These are phyloP conservation scores for Solanum neorickii DNA, from an alignment of 257 asterid genomes.

Conservation along the genomic window DNA sequence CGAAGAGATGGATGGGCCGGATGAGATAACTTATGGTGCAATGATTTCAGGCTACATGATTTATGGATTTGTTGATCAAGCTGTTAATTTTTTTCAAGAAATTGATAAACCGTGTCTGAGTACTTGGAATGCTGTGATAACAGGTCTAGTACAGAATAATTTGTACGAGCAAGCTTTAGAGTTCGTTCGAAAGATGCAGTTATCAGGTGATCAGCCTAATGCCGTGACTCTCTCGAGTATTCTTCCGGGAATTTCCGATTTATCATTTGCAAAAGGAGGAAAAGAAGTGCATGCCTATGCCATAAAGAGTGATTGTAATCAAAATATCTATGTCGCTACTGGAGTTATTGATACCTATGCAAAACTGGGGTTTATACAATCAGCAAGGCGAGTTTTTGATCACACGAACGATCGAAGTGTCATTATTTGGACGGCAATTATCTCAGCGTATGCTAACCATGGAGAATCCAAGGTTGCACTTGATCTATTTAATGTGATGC, in stretches of 20 bases:
- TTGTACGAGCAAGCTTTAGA: conserved; percentile 32
- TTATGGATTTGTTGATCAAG: conserved; percentile 61
- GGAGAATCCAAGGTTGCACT: conserved; percentile 66
- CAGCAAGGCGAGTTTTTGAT: conserved; percentile 47
- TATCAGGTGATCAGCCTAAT: conserved; percentile 41
- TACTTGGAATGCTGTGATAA: conserved; percentile 74
- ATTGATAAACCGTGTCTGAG: conserved; percentile 48
- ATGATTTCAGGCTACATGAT: conserved; percentile 77
- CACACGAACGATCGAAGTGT: conserved; percentile 42
- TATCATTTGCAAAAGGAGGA: conserved; percentile 52
- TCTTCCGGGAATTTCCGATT: conserved; percentile 51
- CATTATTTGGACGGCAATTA: conserved; percentile 77
- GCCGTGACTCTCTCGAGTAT: conserved; percentile 62
- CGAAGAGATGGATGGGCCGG: conserved; percentile 65
- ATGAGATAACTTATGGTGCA: conserved; percentile 65
- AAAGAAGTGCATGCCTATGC: conserved; percentile 74
- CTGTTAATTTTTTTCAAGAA: conserved; percentile 40
- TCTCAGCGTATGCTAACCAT: conserved; percentile 66
- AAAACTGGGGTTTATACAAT: conserved; percentile 59
- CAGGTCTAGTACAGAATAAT: conserved; percentile 69
- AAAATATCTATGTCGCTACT: conserved; percentile 54
- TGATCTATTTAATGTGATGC: conserved; percentile 48
- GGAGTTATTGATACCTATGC: conserved; percentile 64
- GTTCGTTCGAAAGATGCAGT: conserved; percentile 49
- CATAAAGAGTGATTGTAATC: conserved; percentile 29